Percentiles rank a stretch among this genome's conserved stretches.
These are phyloP conservation scores for Simmondsia chinensis DNA, from an alignment of 148 eudicot genomes.

Conservation along the genomic window DNA sequence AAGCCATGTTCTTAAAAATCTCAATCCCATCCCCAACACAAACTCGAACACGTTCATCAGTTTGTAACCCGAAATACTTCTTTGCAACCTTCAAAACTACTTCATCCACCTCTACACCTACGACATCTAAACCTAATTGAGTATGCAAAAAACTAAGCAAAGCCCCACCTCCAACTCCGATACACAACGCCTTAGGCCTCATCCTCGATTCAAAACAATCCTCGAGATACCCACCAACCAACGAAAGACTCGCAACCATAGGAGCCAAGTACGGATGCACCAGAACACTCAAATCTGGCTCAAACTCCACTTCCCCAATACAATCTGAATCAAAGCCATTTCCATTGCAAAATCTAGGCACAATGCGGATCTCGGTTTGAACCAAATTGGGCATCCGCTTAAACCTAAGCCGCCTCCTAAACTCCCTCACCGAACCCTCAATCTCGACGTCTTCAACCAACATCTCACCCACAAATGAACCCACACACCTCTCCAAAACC, in stretches of 20 bases:
- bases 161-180: constrained; percentile 95
- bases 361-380: constrained; percentile 55
- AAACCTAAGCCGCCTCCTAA: constrained; percentile 85
- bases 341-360: constrained; percentile 11
- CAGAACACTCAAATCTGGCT: constrained; percentile 29
- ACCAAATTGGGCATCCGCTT: constrained; percentile 84
- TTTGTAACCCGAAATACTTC: constrained; percentile 45
- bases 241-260: constrained; percentile 65
- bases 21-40: constrained; percentile 53
- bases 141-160: constrained; percentile 44
- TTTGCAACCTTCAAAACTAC: constrained; percentile 53
- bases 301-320: constrained; percentile 24
- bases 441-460: constrained; percentile 73
- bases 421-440: constrained; percentile 30
- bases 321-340: constrained; percentile 3
- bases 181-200: constrained; percentile 56
- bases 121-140: constrained; percentile 54
- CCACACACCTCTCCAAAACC: constrained; percentile 35
- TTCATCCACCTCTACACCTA: constrained; percentile 70
- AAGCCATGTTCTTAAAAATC: constrained; percentile 21
- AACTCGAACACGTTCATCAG: constrained; percentile 22
- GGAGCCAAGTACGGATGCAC: constrained; percentile 80
- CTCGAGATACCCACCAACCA: constrained; percentile 30
- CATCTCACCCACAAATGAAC: constrained; percentile 65
- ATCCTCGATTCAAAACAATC: constrained; percentile 21